phyloP scores from a whole-genome alignment of 129 eudicot genomes.

The Oenanthe sinensis region DNA sequence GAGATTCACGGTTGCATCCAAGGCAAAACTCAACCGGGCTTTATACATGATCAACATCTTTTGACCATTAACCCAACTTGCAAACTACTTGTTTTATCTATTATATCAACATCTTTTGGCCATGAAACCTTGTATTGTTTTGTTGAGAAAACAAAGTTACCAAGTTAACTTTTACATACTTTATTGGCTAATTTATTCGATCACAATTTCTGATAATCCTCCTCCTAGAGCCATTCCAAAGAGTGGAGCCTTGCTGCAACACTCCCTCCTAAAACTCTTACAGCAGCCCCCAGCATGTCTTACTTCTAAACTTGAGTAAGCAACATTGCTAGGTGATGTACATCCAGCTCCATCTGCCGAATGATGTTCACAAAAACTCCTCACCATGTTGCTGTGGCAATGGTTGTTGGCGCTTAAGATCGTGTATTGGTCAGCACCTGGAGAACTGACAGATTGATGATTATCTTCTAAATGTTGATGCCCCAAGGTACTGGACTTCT shows the following conservation, averaged over 20 bases:
- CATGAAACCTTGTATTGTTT: neutral
- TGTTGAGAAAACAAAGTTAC: neutral
- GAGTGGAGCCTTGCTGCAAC: conserved; percentile 38
- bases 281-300: conserved; percentile 35
- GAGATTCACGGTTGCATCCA: no score
- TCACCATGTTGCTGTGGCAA: conserved; percentile 21
- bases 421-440: neutral
- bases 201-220: conserved; percentile 58
- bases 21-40: no score
- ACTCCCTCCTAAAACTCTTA: conserved; percentile 44
- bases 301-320: conserved; percentile 15
- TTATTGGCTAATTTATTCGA: conserved; percentile 23
- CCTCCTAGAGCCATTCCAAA: conserved; percentile 26
- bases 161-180: neutral
- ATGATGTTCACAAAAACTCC: conserved; percentile 25
- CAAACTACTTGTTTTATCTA: neutral
- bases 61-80: neutral
- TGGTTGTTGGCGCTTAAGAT: conserved; percentile 3
- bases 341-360: neutral
- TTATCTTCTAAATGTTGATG: conserved; percentile 13
- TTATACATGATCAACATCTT: no score
- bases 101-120: neutral
- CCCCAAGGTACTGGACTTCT: neutral
- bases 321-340: neutral
- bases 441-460: neutral